Base-by-base conservation (phyloP, 75 land plant species). In the Pinus tabuliformis region DNA sequence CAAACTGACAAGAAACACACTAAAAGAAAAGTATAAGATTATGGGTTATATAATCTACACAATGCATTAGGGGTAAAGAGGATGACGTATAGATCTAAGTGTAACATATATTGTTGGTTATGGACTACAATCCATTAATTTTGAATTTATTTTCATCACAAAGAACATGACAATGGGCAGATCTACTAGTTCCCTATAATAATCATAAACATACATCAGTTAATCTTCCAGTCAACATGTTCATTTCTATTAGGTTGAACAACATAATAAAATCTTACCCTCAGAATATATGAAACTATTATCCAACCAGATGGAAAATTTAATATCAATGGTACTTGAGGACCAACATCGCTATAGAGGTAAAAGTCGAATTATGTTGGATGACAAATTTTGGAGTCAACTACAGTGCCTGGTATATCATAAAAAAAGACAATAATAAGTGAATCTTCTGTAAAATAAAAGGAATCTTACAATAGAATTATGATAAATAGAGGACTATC, bases 131-230 rank as follows among this genome's bases (percentile, higher is more conserved):
- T 15, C 71, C 87, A 81, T 93, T 93, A 42, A 93, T 93, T 2
- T 88, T 81, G 73, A 96, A 96, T 37, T 88, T 86, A 83, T 96
- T 96, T 71, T 96, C 99, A 86, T 96, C 99, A 94, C 96, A 96
- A 12, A 96, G 86, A 8, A 96, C 99, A 84, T 96, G 99, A 76
- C 92, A 94, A 84, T 94, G 97, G 1, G 97, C 0, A 26, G 26
- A 0, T 26, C n/a, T 26, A 26, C 26, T 26, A 26, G 26, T 26
- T 26, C 26, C 26, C 95, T 94, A 80, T 21, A 71, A 64, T 20
- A 0, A 28, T n/a, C 26, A 12, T 45, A 61, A 49, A 49, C 26
- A 1, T 2, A n/a, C 1, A 71, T 49, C 52, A 71, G 8, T 45
- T 45, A 49, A 3, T 18, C 1, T 26, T 26, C 26, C 26, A 26